These are phyloP conservation scores for Erigeron philadelphicus DNA, from an alignment of 140 eudicot species.

Conservation along the genomic window DNA sequence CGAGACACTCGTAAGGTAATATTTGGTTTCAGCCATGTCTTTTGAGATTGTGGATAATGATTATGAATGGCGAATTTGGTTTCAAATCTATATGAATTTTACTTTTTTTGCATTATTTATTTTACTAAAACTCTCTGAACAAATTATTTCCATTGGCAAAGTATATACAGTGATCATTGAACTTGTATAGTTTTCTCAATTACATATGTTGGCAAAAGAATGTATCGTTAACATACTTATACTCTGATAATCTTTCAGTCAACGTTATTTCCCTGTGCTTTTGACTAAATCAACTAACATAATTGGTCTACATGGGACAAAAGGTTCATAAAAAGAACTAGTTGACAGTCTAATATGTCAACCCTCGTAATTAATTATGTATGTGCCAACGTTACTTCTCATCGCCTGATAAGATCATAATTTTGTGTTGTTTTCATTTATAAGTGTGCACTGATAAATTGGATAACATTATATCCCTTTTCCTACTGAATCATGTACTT, in stretches of 20 bases:
- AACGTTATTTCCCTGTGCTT: not conserved
- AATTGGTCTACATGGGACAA: too few species aligned
- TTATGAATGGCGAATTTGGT: not conserved
- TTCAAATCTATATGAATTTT: not conserved
- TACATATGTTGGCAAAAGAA: not conserved
- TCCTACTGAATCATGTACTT: slow-evolving; percentile 8
- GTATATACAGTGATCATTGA: not conserved
- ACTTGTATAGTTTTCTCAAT: not conserved
- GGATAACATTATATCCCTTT: not conserved
- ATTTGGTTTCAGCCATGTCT: not conserved
- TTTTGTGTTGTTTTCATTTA: not conserved
- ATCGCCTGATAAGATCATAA: not conserved
- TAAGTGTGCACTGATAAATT: not conserved
- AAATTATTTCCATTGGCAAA: not conserved
- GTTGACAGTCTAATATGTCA: not conserved
- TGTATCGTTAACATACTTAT: not conserved
- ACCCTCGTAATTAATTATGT: not conserved
- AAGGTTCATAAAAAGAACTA: not conserved
- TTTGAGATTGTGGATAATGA: not conserved
- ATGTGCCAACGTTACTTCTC: not conserved
- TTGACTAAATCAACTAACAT: not conserved
- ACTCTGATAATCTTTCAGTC: not conserved
- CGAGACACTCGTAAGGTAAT: slow-evolving; percentile 84
- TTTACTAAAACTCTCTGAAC: not conserved
- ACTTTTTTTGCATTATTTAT: not conserved